Conservation (phyloP, 2,329 filamentous ascomycete genomes). For the Blastomyces emzantsi region DNA sequence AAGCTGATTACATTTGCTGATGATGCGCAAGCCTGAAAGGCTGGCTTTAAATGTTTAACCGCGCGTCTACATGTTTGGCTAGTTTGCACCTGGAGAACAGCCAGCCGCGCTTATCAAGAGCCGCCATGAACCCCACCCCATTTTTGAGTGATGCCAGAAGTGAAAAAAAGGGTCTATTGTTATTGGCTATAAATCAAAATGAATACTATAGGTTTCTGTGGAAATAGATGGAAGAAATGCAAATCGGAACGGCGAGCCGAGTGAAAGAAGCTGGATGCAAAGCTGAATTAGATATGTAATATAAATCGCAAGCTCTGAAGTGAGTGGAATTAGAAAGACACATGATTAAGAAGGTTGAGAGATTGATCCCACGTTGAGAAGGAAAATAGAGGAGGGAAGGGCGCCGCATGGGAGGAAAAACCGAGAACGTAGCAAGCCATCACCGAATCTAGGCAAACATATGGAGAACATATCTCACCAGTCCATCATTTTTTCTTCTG, state of each 20-base stretch:
- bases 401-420: background rate
- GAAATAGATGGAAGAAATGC: background rate
- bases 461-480: slow-evolving; percentile 4
- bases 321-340: background rate
- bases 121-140: background rate
- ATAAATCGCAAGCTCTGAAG: background rate
- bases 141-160: background rate
- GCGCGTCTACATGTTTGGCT: background rate
- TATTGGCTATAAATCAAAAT: background rate
- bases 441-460: background rate
- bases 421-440: background rate
- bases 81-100: background rate
- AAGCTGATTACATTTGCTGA: background rate
- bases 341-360: background rate
- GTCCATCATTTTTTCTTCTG: slow-evolving; percentile 55
- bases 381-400: background rate
- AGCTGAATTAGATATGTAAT: background rate
- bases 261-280: background rate
- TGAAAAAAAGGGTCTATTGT: background rate
- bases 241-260: background rate
- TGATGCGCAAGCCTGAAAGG: too few species aligned
- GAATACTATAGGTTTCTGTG: background rate
- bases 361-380: background rate
- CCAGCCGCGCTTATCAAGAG: too few species aligned
- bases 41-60: too few species aligned